These are phyloP conservation scores for Boletellus emodensis DNA, from an alignment of 768 basidiomycete species.

Conservation along the genomic window DNA sequence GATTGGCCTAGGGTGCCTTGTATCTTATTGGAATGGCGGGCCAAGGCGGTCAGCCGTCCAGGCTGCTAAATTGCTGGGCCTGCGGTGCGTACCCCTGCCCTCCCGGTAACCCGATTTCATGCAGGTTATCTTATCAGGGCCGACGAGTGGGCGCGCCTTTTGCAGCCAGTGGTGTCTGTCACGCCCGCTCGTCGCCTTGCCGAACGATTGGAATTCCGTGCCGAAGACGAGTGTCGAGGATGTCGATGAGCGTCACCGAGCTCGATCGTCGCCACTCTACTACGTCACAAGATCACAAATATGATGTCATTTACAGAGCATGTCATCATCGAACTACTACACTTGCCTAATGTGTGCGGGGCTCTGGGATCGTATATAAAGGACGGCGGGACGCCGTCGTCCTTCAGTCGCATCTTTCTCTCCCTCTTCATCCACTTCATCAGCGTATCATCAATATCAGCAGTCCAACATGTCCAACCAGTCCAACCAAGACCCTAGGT, in stretches of 20 bases:
- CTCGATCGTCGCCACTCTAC: conserved; percentile 9
- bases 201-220: not conserved
- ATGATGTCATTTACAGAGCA: conserved; percentile 28
- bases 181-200: not conserved
- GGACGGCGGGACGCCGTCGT: not conserved
- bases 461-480: conserved; percentile 8
- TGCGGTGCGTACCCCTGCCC: not conserved
- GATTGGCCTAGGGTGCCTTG: not conserved
- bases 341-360: conserved; percentile 29
- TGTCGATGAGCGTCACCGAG: not conserved
- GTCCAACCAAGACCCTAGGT: conserved; percentile 29
- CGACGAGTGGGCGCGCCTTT: not conserved
- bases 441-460: not conserved
- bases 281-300: conserved; percentile 20
- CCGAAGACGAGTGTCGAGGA: not conserved
- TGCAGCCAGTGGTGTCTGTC: not conserved
- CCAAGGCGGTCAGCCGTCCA: not conserved
- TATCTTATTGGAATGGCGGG: not conserved
- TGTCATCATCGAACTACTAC: conserved; percentile 22
- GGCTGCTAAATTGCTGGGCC: too few relatives aligned
- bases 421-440: not conserved
- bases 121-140: not conserved
- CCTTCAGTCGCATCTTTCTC: conserved; percentile 7
- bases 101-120: too few relatives aligned
- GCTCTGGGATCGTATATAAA: conserved; percentile 26